These are phyloP conservation scores for Cynara cardunculus DNA, from an alignment of 129 eudicot genomes.

Conservation along the genomic window DNA sequence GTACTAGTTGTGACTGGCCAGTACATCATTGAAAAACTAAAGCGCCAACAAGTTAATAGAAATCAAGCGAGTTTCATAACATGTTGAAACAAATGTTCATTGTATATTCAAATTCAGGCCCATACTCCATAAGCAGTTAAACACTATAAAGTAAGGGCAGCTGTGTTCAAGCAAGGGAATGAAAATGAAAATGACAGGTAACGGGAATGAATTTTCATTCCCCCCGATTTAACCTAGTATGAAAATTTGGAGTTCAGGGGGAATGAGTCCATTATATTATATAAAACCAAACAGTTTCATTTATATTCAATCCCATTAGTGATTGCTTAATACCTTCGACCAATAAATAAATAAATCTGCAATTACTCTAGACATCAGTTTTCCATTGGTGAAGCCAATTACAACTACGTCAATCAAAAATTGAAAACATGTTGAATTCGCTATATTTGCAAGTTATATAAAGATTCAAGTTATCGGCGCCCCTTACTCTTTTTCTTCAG, in stretches of 20 bases:
- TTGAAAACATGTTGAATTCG: background rate
- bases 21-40: background rate
- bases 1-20: background rate
- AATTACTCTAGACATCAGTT: background rate
- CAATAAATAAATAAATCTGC: background rate
- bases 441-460: conserved; percentile 11
- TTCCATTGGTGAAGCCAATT: background rate
- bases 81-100: background rate
- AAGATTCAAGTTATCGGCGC: conserved; percentile 20
- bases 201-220: too few relatives aligned
- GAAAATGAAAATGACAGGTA: too few relatives aligned
- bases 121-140: background rate
- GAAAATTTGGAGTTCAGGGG: too few relatives aligned
- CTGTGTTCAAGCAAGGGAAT: too few relatives aligned
- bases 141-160: background rate
- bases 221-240: too few relatives aligned
- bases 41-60: conserved; percentile 1
- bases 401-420: conserved; percentile 19
- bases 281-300: too few relatives aligned
- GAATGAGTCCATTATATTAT: too few relatives aligned
- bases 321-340: too few relatives aligned
- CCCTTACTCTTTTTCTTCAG: conserved; percentile 74
- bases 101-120: background rate
- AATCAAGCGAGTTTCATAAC: conserved; percentile 11
- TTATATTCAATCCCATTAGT: too few relatives aligned